Percentiles rank a stretch among this genome's conserved stretches.
Evolutionary conservation across 441 rosid species (phyloP).

Genomic region (Gossypium gossypioides): DNA sequence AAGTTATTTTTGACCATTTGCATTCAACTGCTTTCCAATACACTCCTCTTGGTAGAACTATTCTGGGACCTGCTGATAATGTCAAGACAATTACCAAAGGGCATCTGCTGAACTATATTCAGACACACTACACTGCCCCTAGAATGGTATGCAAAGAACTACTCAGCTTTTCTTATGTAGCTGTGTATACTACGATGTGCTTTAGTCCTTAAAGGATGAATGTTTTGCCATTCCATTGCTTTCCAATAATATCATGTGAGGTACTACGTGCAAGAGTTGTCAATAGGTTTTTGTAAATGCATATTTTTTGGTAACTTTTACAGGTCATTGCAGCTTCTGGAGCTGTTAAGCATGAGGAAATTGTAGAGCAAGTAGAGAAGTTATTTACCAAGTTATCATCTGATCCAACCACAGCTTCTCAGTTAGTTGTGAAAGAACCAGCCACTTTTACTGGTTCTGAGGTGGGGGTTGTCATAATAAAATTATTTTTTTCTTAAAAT

Average conservation of each 20-base stretch:
- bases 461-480: conserved; percentile 33
- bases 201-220: not conserved
- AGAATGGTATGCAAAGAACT: conserved; percentile 54
- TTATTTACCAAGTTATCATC: conserved; percentile 69
- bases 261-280: not conserved
- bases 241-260: not conserved
- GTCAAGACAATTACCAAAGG: conserved; percentile 64
- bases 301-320: not conserved
- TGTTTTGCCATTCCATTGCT: not conserved
- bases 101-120: conserved; percentile 73
- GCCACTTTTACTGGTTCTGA: conserved; percentile 88
- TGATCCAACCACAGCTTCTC: conserved; percentile 76
- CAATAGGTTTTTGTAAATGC: not conserved
- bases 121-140: conserved; percentile 93
- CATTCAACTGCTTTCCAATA: conserved; percentile 95
- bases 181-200: not conserved
- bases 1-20: conserved; percentile 93
- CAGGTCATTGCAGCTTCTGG: conserved; percentile 94
- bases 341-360: conserved; percentile 93
- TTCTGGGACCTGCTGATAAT: conserved; percentile 88
- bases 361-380: conserved; percentile 80
- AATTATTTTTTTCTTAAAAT: not conserved
- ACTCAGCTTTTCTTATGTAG: not conserved
- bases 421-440: conserved; percentile 70
- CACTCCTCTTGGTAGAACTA: conserved; percentile 89